phyloP scores from a whole-genome alignment of 306 rosid genomes.

The Clitoria ternatea region DNA sequence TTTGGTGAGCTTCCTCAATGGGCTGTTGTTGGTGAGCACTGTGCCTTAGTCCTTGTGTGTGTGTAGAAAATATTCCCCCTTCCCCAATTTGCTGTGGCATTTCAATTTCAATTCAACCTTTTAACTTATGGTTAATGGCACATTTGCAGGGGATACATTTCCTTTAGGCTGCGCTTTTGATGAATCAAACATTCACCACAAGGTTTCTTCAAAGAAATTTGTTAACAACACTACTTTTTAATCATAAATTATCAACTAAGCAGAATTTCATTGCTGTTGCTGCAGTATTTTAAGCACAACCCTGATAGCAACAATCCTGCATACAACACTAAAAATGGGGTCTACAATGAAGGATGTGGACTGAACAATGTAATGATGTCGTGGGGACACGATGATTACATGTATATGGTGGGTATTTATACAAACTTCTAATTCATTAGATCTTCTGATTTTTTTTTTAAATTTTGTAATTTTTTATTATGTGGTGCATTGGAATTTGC shows the following conservation, averaged over 20 bases:
- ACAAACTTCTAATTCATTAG: too few relatives aligned
- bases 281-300: constrained; percentile 39
- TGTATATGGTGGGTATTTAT: constrained; percentile 36
- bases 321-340: constrained; percentile 34
- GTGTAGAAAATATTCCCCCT: not conserved
- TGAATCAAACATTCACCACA: constrained; percentile 30
- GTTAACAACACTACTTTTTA: not conserved
- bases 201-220: constrained; percentile 17
- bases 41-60: not conserved
- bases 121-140: not conserved
- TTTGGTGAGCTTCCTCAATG: constrained; percentile 50
- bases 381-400: constrained; percentile 56
- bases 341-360: constrained; percentile 39
- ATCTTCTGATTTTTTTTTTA: not conserved
- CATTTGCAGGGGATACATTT: constrained; percentile 40
- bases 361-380: constrained; percentile 37
- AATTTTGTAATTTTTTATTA: not conserved
- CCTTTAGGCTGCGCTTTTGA: constrained; percentile 46
- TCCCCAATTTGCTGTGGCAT: not conserved
- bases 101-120: not conserved
- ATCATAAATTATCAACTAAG: not conserved
- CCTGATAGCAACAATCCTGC: constrained; percentile 23
- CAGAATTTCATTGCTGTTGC: not conserved
- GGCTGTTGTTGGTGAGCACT: constrained; percentile 47
- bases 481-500: not conserved